Percentiles rank a stretch among this genome's conserved stretches.
Conservation (phyloP, 2,329 filamentous ascomycete genomes). For the Penicillium sp. region DNA sequence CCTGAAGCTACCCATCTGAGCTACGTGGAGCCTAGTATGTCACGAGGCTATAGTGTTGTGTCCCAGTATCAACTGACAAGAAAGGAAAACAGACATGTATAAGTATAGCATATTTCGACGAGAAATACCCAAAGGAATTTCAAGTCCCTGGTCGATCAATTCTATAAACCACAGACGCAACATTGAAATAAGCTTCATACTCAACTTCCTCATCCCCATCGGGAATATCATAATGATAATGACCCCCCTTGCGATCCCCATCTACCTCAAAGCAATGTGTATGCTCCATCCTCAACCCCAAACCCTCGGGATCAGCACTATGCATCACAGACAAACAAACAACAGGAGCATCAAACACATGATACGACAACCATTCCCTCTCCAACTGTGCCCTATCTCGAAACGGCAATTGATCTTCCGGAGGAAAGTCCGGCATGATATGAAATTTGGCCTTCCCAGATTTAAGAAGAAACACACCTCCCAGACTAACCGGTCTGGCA, state of each 20-base stretch:
- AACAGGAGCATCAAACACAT: constrained; percentile 39
- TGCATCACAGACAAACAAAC: constrained; percentile 47
- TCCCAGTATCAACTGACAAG: no score
- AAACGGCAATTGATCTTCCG: constrained; percentile 28
- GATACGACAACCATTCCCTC: constrained; percentile 43
- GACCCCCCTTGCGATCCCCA: constrained; percentile 40
- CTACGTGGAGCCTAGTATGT: background rate
- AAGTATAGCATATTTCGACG: no score
- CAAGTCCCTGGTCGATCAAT: constrained; percentile 32
- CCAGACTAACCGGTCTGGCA: constrained; percentile 37
- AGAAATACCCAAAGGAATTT: background rate
- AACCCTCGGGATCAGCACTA: constrained; percentile 41
- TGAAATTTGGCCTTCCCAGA: constrained; percentile 42
- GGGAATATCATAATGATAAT: constrained; percentile 49
- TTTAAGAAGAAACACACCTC: constrained; percentile 45
- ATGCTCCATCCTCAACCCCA: constrained; percentile 50
- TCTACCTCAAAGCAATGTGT: constrained; percentile 47
- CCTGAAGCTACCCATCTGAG: constrained; percentile 8
- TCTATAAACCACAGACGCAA: constrained; percentile 43
- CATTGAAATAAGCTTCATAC: constrained; percentile 52
- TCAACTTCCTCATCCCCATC: constrained; percentile 39
- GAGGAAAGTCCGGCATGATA: constrained; percentile 50
- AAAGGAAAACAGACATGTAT: no score
- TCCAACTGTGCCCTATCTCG: constrained; percentile 30
- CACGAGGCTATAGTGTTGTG: no score